A percentile compares a stretch with the other conserved stretches of the same genome.
Evolutionary conservation across 176 grass and related monocot species (phyloP).

Genomic region (Ensete ventricosum): DNA sequence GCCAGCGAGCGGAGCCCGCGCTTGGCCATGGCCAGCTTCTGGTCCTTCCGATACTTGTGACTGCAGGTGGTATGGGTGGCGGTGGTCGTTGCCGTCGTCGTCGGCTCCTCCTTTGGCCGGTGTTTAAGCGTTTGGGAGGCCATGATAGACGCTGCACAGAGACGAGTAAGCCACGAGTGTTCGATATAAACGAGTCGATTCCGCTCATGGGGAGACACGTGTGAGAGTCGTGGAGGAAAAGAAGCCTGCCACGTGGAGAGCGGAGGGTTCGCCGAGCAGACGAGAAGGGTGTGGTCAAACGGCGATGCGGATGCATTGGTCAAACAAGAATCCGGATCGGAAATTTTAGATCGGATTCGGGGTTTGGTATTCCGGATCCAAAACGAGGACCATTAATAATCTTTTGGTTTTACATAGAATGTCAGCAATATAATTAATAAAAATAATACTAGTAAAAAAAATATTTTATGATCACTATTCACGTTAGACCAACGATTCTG

Average conservation of each 20-base stretch:
- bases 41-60: constrained; percentile 9
- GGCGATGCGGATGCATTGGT: background rate
- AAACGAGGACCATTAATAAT: too few species aligned
- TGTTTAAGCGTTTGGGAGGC: constrained; percentile 39
- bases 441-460: too few species aligned
- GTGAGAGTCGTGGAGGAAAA: constrained; percentile 8
- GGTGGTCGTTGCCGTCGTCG: background rate
- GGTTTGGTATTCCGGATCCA: too few species aligned
- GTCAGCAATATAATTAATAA: too few species aligned
- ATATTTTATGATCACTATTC: too few species aligned
- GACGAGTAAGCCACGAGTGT: background rate
- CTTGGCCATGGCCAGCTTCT: constrained; percentile 18
- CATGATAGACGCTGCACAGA: constrained; percentile 8
- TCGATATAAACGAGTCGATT: constrained; percentile 20
- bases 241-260: constrained; percentile 27
- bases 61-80: background rate
- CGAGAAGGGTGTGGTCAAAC: background rate
- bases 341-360: too few species aligned
- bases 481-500: too few species aligned
- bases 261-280: background rate
- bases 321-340: too few species aligned
- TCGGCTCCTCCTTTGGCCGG: constrained; percentile 5
- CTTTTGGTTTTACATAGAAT: too few species aligned
- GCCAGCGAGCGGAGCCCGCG: constrained; percentile 43
- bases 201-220: constrained; percentile 36